These are phyloP conservation scores for Zymoseptoria passerinii DNA, from an alignment of 2,329 filamentous ascomycete species.

Conservation along the genomic window DNA sequence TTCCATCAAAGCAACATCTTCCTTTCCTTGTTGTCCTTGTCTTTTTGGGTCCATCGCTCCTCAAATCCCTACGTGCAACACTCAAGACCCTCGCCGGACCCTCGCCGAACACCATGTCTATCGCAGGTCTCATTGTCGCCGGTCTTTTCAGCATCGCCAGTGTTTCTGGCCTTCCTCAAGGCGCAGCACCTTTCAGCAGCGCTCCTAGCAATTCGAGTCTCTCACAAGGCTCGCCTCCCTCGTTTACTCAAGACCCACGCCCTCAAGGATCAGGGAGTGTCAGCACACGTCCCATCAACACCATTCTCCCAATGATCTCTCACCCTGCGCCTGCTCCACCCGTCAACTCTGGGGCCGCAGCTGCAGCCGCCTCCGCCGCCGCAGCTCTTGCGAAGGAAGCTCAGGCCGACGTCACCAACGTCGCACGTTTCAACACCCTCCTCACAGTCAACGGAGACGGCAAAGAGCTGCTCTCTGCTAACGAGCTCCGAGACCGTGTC, in stretches of 20 bases:
- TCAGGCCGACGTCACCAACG: constrained; percentile 8
- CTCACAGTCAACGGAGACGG: constrained; percentile 9
- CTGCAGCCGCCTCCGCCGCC: constrained; percentile 3
- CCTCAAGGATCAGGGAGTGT: neutral
- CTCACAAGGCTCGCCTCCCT: neutral
- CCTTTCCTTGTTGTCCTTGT: neutral
- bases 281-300: neutral
- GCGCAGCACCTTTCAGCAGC: neutral
- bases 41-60: constrained; percentile 1
- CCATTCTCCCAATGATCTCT: constrained; percentile 4
- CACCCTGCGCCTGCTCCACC: constrained; percentile 3
- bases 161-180: constrained; percentile 9
- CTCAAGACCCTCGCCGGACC: neutral
- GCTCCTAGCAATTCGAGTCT: neutral
- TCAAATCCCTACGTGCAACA: neutral
- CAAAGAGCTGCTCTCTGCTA: constrained; percentile 4
- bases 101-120: constrained; percentile 5
- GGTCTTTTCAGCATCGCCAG: constrained; percentile 10
- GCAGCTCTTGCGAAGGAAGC: constrained; percentile 9
- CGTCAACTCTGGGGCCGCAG: constrained; percentile 7
- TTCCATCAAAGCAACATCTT: neutral
- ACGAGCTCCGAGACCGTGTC: constrained; percentile 5
- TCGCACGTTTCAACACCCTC: constrained; percentile 10
- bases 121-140: constrained; percentile 12
- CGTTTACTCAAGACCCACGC: neutral